These are phyloP conservation scores for Colletotrichum musae DNA, from an alignment of 2,329 filamentous ascomycete genomes.

Conservation along the genomic window DNA sequence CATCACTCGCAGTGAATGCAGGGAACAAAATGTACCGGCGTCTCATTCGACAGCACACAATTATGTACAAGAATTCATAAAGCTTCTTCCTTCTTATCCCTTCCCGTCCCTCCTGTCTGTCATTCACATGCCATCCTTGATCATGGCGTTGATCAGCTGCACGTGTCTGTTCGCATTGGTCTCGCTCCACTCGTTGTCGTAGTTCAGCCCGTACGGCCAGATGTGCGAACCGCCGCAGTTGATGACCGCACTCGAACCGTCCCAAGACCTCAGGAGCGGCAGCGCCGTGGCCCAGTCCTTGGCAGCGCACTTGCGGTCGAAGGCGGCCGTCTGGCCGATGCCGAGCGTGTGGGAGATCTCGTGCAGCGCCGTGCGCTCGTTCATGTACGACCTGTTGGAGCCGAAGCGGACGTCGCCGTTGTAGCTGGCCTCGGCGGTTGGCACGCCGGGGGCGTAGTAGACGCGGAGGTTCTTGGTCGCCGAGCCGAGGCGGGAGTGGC, in stretches of 20 bases:
- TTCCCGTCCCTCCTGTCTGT: background rate
- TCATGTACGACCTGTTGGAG: conserved; percentile 62
- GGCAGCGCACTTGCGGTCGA: conserved; percentile 55
- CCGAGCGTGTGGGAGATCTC: conserved; percentile 64
- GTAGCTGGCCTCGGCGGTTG: conserved; percentile 63
- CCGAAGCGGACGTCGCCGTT: conserved; percentile 64
- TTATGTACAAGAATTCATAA: conserved; percentile 14
- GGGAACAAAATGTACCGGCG: background rate
- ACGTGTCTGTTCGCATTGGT: conserved; percentile 61
- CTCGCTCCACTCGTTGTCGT: conserved; percentile 61
- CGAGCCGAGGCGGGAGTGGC: conserved; percentile 53
- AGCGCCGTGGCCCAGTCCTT: conserved; percentile 58
- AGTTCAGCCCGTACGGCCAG: conserved; percentile 60
- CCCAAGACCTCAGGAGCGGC: conserved; percentile 56
- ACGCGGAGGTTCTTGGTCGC: conserved; percentile 58
- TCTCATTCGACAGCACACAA: conserved; percentile 10
- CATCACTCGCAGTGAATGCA: background rate
- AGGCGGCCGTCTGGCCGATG: conserved; percentile 60
- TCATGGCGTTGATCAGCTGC: conserved; percentile 60
- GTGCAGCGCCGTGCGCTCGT: conserved; percentile 62
- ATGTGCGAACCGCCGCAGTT: conserved; percentile 58
- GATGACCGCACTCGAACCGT: conserved; percentile 54
- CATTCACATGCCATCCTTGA: conserved; percentile 55
- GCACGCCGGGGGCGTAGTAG: conserved; percentile 59
- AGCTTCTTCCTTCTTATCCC: too few relatives aligned